Base-by-base conservation (phyloP, 306 rosid genomes). In the Albizia julibrissin region DNA sequence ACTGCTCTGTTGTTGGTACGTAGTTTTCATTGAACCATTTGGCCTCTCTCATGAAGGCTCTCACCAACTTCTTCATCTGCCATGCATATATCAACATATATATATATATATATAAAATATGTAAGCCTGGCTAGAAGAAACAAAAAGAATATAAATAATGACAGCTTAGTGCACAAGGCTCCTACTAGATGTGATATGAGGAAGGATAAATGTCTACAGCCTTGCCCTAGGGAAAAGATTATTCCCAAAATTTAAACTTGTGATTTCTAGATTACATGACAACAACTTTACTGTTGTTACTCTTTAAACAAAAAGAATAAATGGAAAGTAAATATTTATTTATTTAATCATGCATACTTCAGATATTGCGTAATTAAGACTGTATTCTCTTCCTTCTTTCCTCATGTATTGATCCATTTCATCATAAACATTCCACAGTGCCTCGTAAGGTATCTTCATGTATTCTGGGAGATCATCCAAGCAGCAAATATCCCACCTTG, bases 1-100 rank as follows among this genome's bases (percentile, higher is more conserved):
- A 89, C 75, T 89, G 89, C 2, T 87, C 89, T 10, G 66, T 22
- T 11, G 79, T 85, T 59, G 91, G 92, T 4, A 39, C 56, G 47
- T 76, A 46, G 13, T 79, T 75, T 5, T 58, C 54, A 43, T 88
- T 44, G 40, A 79, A 56, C 94, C 94, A 88, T 79, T 72, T 76
- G 3, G 92, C 92, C 27, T 85, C 91, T 5, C 77, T 59, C 52
- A 85, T 67, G 73, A 80, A 85, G 0, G 88, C 83, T 72, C 85
- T 39, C 1, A 40, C 86, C 1, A 22, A 3, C 4, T 27, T 75
- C 66, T 80, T 82, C 27, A 87, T 52, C 86, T 85, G 33, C 15
- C 33, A 47, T 13, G 54, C 54, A 39, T 39, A 29, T 8, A n/a
- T n/a, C 31, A 58, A 22, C 65, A 56, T 3, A 46, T 3, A 43